These are phyloP conservation scores for Candida tropicalis DNA, from an alignment of 1,139 yeast genomes.

Conservation along the genomic window DNA sequence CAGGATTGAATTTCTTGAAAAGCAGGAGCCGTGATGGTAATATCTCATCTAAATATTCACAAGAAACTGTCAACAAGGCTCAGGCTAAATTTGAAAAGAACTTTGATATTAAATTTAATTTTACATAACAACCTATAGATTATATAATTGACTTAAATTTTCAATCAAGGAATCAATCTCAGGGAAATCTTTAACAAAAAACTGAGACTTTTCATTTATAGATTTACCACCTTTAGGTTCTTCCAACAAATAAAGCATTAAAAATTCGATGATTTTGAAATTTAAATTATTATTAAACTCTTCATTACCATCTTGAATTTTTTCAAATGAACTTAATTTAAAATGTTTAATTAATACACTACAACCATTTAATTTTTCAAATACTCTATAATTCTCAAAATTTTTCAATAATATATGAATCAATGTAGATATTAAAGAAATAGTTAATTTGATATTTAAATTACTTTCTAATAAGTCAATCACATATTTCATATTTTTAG, in stretches of 20 bases:
- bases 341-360: conserved; percentile 49
- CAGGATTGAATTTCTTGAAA: conserved; percentile 4
- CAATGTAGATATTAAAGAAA: conserved; percentile 57
- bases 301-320: conserved; percentile 10
- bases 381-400: conserved; percentile 56
- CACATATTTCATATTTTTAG: conserved; percentile 34
- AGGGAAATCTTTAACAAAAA: conserved; percentile 50
- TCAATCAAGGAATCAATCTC: conserved; percentile 45
- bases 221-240: conserved; percentile 41
- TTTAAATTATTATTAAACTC: conserved; percentile 32
- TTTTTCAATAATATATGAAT: conserved; percentile 64
- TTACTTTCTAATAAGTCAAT: conserved; percentile 26
- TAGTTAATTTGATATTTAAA: conserved; percentile 19
- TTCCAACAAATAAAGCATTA: conserved; percentile 72
- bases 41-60: conserved; percentile 7
- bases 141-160: conserved; percentile 39
- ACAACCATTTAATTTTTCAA: conserved; percentile 65
- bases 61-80: conserved; percentile 11
- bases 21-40: conserved; percentile 2
- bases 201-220: conserved; percentile 55
- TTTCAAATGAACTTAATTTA: conserved; percentile 22
- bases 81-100: conserved; percentile 15
- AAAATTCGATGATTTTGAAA: conserved; percentile 69
- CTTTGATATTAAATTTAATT: conserved; percentile 15
- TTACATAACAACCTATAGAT: conserved; percentile 13